Conservation (phyloP, 2,329 filamentous ascomycete genomes). For the Zalaria sp. region DNA sequence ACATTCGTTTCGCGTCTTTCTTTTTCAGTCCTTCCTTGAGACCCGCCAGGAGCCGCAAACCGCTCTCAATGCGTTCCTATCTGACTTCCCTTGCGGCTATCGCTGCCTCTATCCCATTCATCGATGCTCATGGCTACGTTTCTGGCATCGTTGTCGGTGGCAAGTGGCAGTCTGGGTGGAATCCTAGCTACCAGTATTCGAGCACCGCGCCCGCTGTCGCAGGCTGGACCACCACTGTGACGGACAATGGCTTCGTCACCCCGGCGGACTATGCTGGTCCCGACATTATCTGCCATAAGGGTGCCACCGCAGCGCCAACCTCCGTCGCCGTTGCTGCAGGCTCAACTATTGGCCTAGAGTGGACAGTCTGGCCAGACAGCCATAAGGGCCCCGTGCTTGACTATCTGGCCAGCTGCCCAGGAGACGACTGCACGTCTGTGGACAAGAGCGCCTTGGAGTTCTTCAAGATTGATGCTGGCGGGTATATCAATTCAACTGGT, state of each 20-base stretch:
- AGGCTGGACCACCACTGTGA: constrained; percentile 22
- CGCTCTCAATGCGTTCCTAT: neutral
- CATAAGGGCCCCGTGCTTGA: constrained; percentile 26
- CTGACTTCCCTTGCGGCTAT: constrained; percentile 1
- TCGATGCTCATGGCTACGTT: constrained; percentile 31
- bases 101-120: constrained; percentile 18
- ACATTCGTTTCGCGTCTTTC: neutral
- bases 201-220: constrained; percentile 39
- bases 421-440: constrained; percentile 12
- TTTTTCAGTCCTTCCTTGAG: neutral
- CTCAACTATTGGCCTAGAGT: constrained; percentile 18
- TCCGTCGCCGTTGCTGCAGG: constrained; percentile 20
- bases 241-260: constrained; percentile 22
- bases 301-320: constrained; percentile 15
- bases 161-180: constrained; percentile 28
- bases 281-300: constrained; percentile 24
- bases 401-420: constrained; percentile 18
- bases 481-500: neutral
- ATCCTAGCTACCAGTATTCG: constrained; percentile 34
- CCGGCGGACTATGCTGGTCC: constrained; percentile 13
- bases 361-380: constrained; percentile 19
- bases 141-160: constrained; percentile 31
- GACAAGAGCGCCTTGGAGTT: constrained; percentile 14
- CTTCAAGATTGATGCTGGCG: constrained; percentile 16
- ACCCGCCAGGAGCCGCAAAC: neutral